Evolutionary conservation across 768 basidiomycete species (phyloP), one percentile per base, ranked within the genome.

Genomic region (Hygrocybe coccinea): DNA sequence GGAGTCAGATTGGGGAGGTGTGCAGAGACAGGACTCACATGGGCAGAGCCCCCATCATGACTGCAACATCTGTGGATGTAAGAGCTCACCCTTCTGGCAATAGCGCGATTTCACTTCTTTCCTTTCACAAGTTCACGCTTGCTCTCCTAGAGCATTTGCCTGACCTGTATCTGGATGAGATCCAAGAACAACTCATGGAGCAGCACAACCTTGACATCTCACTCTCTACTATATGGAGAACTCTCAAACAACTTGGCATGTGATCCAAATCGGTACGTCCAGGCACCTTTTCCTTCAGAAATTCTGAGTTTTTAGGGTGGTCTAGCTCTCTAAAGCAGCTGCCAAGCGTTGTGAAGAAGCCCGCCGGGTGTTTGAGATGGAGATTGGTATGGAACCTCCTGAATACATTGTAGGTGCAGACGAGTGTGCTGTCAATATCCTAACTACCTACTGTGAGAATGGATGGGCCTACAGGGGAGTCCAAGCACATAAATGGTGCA

Each of bases 111-210:
- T 43, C 25, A 22, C 15, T 25, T 10, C 5, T 50, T 14, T 17
- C 14, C 19, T 25, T 22, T 22, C 22, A n/a, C 12, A n/a, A 61
- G 61, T 61, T 56, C 52, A 50, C 64, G 34, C 37, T 65, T n/a
- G 59, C 37, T 24, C 44, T 67, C 25, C 50, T 63, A 14, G 63
- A 64, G 33, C 56, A 51, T 48, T 50, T 52, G n/a, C 64, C 63
- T 14, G 60, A 63, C 29, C 29, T 29, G 29, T 50, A 12, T 65
- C 3, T 65, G 58, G 45, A 60, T 67, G 29, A 29, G 29, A 29
- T 29, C 29, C 29, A 29, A 29, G 29, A 29, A 29, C 51, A 56
- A 25, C 50, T 67, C 2, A 33, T 36, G 5, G 21, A 35, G 12
- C 24, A 43, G 21, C 55, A 58, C 39, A 54, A 57, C 24, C 37